Evolutionary conservation across 306 rosid genomes (phyloP).

Genomic region (Citrullus colocynthis): DNA sequence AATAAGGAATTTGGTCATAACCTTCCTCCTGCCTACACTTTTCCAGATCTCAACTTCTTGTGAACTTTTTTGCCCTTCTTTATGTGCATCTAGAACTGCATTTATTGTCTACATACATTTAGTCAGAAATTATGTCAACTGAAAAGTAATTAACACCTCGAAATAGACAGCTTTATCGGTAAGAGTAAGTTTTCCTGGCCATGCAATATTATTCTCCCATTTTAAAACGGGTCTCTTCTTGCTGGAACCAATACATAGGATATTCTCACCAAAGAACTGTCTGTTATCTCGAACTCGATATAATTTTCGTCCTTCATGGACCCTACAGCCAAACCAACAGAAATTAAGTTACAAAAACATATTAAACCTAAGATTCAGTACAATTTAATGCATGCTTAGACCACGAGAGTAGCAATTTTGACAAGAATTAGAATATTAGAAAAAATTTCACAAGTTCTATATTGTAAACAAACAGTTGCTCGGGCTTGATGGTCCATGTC

Average conservation of each 20-base stretch:
- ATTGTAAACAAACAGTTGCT: not conserved
- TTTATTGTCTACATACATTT: not conserved
- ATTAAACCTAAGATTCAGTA: conserved; percentile 1
- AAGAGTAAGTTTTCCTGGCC: conserved; percentile 94
- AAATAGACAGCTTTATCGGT: conserved; percentile 85
- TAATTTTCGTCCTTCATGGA: conserved; percentile 52
- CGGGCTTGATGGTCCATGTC: not conserved
- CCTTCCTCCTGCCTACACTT: not conserved
- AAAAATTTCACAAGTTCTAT: not conserved
- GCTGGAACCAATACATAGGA: conserved; percentile 74
- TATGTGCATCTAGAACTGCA: not conserved
- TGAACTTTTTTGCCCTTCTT: not conserved
- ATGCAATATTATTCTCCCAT: conserved; percentile 92
- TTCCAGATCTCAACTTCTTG: not conserved
- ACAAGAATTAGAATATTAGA: not conserved
- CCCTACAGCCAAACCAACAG: conserved; percentile 44
- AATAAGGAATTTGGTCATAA: not conserved
- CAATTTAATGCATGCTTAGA: not conserved
- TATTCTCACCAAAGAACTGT: conserved; percentile 47
- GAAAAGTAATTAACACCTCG: conserved; percentile 44
- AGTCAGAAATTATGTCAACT: not conserved
- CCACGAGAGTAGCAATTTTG: not conserved
- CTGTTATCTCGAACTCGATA: conserved; percentile 56
- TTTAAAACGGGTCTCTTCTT: conserved; percentile 77
- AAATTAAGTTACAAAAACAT: conserved; percentile 11